Evolutionary conservation across 1,284 basidiomycete species (phyloP), one percentile per base, ranked within the genome.

Genomic region (Mycosarcoma maydis): DNA sequence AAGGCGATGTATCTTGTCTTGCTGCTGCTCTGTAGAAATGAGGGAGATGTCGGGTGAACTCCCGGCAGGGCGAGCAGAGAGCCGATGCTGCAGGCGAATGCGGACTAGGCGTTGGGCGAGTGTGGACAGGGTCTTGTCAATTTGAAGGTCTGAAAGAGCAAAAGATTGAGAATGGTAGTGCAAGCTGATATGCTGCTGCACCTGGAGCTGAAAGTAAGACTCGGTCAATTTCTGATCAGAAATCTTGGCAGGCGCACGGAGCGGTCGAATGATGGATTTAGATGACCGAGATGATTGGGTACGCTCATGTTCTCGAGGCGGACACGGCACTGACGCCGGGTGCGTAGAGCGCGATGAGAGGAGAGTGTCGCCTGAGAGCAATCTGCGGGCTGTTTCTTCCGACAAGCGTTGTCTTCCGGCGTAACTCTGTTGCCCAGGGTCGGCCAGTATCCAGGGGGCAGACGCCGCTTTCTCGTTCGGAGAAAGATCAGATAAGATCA

Each of bases 121-220:
- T 3, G 47, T 32, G 16, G 44, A 26, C 19, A 67, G 52, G 14
- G 29, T 6, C 8, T 29, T 11, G 16, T 56, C 47, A 0, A 41
- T 29, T 13, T 20, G 36, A 7, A 67, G 57, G 24, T 67, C 48
- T 2, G 42, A 33, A 9, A 53, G 17, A 6, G 41, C 14, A 26
- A 67, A 67, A 3, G 57, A 13, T 2, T 34, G 23, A 17, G 9
- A 38, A 2, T 13, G 59, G 24, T 43, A 50, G 29, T 37, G 42
- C 14, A 41, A 48, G 34, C 33, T 58, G 20, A 69, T 53, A 43
- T 59, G 37, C 37, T 61, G 56, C 37, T 71, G 68, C 3, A 66
- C n/a, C 29, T 66, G 53, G 2, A 71, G 62, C 41, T 65, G 68
- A 17, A 71, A 71, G 50, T 66, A 62, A 14, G 49, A 46, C 10